phyloP scores from a whole-genome alignment of 805 yeast genomes.

The Starmera dryadoides region DNA sequence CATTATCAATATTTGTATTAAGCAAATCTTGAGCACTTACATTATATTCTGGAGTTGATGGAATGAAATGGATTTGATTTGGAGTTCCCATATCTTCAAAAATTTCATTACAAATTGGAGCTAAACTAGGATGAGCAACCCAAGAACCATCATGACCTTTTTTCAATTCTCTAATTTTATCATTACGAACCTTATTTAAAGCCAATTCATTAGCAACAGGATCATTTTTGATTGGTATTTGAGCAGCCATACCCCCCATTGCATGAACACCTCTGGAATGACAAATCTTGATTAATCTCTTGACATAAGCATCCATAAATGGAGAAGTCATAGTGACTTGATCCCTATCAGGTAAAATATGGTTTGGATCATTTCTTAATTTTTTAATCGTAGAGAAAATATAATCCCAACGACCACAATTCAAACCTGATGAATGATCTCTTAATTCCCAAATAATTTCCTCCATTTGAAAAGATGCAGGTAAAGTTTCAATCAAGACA shows the following conservation, averaged over 20 bases:
- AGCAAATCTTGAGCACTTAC: constrained; percentile 52
- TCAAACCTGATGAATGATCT: constrained; percentile 73
- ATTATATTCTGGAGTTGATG: constrained; percentile 41
- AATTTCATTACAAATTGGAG: constrained; percentile 63
- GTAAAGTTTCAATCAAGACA: constrained; percentile 74
- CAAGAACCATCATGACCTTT: constrained; percentile 86
- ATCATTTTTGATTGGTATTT: constrained; percentile 74
- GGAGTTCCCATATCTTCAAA: constrained; percentile 79
- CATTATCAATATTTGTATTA: constrained; percentile 57
- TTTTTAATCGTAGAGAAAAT: constrained; percentile 76
- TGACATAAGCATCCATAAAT: constrained; percentile 75
- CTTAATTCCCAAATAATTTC: constrained; percentile 73
- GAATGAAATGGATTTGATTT: constrained; percentile 50
- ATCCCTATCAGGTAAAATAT: constrained; percentile 69
- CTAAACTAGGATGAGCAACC: constrained; percentile 85
- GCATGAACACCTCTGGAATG: constrained; percentile 80
- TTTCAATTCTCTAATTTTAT: constrained; percentile 66
- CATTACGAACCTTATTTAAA: constrained; percentile 64
- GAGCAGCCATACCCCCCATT: constrained; percentile 90
- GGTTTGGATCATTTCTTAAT: constrained; percentile 57
- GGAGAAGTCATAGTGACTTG: constrained; percentile 78
- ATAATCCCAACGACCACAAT: constrained; percentile 90
- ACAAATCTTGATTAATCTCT: constrained; percentile 63
- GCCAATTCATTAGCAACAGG: constrained; percentile 55
- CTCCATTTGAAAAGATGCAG: constrained; percentile 82